phyloP scores from a whole-genome alignment of 352 stramenopile genomes.

The Aphanomyces invadans region DNA sequence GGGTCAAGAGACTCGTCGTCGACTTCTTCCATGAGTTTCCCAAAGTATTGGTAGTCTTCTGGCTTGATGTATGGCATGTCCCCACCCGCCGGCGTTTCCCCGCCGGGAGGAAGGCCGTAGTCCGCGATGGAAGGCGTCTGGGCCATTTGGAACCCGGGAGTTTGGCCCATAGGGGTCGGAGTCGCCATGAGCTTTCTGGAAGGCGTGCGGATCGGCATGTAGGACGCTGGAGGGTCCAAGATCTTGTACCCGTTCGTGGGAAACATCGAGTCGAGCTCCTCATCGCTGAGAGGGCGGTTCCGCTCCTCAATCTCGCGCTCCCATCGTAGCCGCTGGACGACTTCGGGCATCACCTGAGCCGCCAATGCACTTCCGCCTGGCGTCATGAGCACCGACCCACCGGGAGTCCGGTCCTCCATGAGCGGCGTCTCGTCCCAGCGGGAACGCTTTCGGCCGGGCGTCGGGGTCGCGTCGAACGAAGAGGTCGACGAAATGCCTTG shows the following conservation, averaged over 20 bases:
- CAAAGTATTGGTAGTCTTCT: slow-evolving; percentile 98
- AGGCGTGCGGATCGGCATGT: slow-evolving; percentile 94
- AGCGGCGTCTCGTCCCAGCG: slow-evolving; percentile 96
- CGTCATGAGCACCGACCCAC: slow-evolving; percentile 56
- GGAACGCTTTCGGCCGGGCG: slow-evolving; percentile 78
- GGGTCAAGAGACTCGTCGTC: slow-evolving; percentile 82
- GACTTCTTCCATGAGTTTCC: slow-evolving; percentile 90
- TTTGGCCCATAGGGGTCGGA: slow-evolving; percentile 91
- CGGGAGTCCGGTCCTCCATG: slow-evolving; percentile 43
- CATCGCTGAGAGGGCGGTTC: slow-evolving; percentile 93
- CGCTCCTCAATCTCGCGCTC: slow-evolving; percentile 96
- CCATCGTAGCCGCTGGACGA: slow-evolving; percentile 89
- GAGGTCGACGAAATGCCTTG: slow-evolving; percentile 36
- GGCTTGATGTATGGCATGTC: slow-evolving; percentile 97
- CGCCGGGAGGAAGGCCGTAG: slow-evolving; percentile 46
- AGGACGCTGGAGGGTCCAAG: slow-evolving; percentile 90
- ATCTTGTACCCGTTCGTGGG: slow-evolving; percentile 93
- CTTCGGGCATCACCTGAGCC: slow-evolving; percentile 72
- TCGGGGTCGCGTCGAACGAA: slow-evolving; percentile 36
- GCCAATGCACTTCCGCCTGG: slow-evolving; percentile 51
- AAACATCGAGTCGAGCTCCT: slow-evolving; percentile 96
- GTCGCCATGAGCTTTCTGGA: slow-evolving; percentile 92
- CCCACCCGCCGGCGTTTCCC: slow-evolving; percentile 58
- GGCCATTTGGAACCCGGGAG: slow-evolving; percentile 85
- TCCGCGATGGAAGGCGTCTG: slow-evolving; percentile 70